These are phyloP conservation scores for Lithocarpus polystachyus DNA, from an alignment of 306 rosid species.

Conservation along the genomic window DNA sequence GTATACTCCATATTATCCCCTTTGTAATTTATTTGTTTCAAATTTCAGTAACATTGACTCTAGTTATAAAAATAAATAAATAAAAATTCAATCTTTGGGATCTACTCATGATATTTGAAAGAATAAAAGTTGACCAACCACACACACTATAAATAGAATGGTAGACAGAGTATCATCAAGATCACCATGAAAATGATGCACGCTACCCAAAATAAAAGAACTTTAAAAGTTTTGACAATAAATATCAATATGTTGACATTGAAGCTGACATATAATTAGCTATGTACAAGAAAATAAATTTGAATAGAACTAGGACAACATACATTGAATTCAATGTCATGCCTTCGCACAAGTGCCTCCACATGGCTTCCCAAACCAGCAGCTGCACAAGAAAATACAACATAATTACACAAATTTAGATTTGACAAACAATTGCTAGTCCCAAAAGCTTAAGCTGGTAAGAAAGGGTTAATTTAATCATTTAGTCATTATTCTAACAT, in stretches of 20 bases:
- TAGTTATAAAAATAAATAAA: no score
- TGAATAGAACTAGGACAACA: constrained; percentile 21
- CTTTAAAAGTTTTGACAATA: background rate
- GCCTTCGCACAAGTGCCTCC: constrained; percentile 87
- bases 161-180: background rate
- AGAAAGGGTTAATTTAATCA: background rate
- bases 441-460: no score
- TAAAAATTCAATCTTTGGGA: no score
- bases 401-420: constrained; percentile 4
- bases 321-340: constrained; percentile 83
- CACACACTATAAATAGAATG: background rate
- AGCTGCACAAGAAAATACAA: constrained; percentile 56
- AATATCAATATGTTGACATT: background rate
- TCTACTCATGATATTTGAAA: no score
- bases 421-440: no score
- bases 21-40: no score
- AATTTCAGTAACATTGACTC: no score
- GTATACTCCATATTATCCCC: no score
- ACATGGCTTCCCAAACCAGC: constrained; percentile 94
- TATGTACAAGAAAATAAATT: background rate
- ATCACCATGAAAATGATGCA: background rate
- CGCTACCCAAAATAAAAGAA: background rate
- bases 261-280: background rate
- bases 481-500: no score
- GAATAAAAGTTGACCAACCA: background rate